Conservation (phyloP, 305 asterid species). For the Nicotiana rustica region DNA sequence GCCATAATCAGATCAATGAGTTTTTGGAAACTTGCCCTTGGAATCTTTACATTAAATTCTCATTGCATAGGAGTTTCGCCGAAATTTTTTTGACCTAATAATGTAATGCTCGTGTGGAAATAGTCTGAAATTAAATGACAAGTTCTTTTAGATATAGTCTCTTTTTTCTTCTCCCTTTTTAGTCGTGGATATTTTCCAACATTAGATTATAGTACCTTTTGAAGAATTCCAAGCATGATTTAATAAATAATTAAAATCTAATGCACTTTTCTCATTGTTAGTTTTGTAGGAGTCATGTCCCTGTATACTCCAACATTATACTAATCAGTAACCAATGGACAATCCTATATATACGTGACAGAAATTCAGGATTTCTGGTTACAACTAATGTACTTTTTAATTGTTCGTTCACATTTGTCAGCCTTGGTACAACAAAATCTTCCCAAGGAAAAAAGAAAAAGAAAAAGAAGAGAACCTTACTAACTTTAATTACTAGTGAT, state of each 20-base stretch:
- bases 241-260: not conserved
- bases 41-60: too few species aligned
- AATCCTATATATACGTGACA: not conserved
- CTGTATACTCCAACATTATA: conserved; percentile 23
- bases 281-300: conserved; percentile 30
- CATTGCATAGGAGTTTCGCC: too few species aligned
- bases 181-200: not conserved
- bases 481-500: not conserved
- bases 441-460: not conserved
- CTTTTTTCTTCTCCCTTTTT: not conserved
- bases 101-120: too few species aligned
- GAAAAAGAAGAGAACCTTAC: not conserved
- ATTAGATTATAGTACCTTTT: too few species aligned
- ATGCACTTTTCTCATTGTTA: not conserved
- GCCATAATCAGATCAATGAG: too few species aligned
- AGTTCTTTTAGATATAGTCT: not conserved
- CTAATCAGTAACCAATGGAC: not conserved
- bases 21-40: too few species aligned
- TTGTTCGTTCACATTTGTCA: conserved; percentile 10
- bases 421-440: not conserved
- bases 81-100: too few species aligned
- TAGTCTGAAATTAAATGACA: too few species aligned
- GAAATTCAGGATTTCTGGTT: conserved; percentile 24
- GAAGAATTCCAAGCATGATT: not conserved
- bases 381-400: conserved; percentile 6